Percentiles rank a stretch among this genome's conserved stretches.
These are phyloP conservation scores for Haberlea rhodopensis DNA, from an alignment of 257 asterid genomes.

Conservation along the genomic window DNA sequence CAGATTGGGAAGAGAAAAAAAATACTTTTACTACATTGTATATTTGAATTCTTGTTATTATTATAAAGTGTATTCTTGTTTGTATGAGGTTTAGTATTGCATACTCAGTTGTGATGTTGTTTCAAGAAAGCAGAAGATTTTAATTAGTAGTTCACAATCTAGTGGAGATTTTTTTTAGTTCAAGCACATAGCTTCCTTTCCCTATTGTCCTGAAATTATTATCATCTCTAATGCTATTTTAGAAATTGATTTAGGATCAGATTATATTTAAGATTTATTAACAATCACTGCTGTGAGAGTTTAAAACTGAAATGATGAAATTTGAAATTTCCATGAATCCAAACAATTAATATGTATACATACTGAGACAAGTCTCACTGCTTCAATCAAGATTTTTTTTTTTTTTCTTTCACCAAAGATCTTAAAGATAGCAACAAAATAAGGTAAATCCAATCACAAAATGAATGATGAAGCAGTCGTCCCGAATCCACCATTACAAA, in stretches of 20 bases:
- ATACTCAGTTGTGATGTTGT: slow-evolving; percentile 1
- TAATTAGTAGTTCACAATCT: slow-evolving; percentile 16
- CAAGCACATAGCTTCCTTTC: background rate
- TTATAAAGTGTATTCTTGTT: slow-evolving; percentile 3
- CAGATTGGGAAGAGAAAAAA: background rate
- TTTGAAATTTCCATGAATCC: too few relatives aligned
- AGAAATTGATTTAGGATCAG: too few relatives aligned
- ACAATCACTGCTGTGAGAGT: too few relatives aligned
- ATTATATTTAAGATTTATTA: too few relatives aligned
- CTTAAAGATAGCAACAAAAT: background rate
- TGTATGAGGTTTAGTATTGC: background rate
- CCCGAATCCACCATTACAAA: too few relatives aligned
- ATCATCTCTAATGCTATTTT: background rate
- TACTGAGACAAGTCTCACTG: too few relatives aligned
- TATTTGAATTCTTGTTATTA: slow-evolving; percentile 3
- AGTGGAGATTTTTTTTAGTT: background rate
- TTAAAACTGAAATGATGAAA: too few relatives aligned
- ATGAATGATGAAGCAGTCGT: background rate
- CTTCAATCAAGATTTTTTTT: too few relatives aligned
- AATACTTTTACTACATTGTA: too few relatives aligned
- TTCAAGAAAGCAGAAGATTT: slow-evolving; percentile 14
- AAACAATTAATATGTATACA: too few relatives aligned
- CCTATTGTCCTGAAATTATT: background rate
- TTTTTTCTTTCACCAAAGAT: background rate
- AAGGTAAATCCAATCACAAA: background rate